Conservation (phyloP, 2,329 filamentous ascomycete species). For the Hymenoscyphus fructigenus region DNA sequence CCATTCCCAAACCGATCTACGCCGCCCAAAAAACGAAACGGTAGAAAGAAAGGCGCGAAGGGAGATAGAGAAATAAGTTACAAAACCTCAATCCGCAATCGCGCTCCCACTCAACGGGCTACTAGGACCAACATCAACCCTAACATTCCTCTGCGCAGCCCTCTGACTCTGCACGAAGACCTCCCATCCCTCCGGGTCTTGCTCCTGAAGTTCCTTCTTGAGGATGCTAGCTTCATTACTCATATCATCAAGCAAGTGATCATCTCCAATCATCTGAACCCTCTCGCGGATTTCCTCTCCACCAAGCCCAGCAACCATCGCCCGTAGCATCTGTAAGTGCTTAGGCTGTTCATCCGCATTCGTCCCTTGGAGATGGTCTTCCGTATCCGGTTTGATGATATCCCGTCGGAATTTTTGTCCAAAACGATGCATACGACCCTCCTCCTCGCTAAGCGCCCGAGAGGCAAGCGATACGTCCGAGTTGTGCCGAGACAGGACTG, state of each 20-base stretch:
- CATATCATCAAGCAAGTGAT: constrained; percentile 60
- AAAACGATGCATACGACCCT: constrained; percentile 68
- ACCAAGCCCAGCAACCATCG: constrained; percentile 61
- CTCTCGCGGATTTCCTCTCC: constrained; percentile 56
- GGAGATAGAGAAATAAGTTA: background rate
- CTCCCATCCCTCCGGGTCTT: constrained; percentile 66
- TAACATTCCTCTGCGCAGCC: constrained; percentile 31
- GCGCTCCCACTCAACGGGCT: constrained; percentile 15
- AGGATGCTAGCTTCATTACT: constrained; percentile 45
- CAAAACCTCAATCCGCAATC: constrained; percentile 18
- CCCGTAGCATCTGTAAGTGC: constrained; percentile 50
- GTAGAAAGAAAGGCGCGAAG: background rate
- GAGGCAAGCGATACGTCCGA: constrained; percentile 68
- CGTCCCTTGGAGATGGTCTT: constrained; percentile 37
- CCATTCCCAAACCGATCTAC: background rate
- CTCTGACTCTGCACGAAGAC: constrained; percentile 61
- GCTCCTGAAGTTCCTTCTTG: constrained; percentile 50
- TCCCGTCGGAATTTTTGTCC: constrained; percentile 66
- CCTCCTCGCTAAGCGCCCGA: constrained; percentile 63
- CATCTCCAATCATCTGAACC: constrained; percentile 50
- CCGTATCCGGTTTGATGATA: constrained; percentile 48
- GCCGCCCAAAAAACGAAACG: background rate
- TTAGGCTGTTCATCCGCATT: constrained; percentile 37
- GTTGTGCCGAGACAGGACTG: constrained; percentile 53
- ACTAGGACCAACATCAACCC: constrained; percentile 10